Evolutionary conservation across 176 grass and related monocot species (phyloP), one percentile per base, ranked within the genome.

Genomic region (Phyllostachys edulis): DNA sequence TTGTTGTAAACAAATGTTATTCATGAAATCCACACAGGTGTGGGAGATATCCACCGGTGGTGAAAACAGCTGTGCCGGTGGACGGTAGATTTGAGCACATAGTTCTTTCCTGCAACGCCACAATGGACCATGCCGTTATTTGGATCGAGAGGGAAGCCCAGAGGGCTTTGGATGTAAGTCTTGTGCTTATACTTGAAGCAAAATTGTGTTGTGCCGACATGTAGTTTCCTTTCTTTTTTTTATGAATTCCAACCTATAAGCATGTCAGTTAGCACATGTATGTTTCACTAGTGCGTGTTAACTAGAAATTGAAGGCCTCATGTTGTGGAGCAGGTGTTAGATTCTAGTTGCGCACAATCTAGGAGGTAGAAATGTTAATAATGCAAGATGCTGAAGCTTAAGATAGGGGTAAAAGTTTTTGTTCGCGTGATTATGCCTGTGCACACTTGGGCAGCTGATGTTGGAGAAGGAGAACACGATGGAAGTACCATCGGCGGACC

Each of bases 21-120:
- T 82, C 27, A 34, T 34, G 32, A 34, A 83, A 66, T 45, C 27
- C 9, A 23, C 73, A 21, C 89, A 98, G 95, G 86, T 98, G 88
- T 34, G 32, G 32, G 32, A 34, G 32, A 34, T 34, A 34, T 34
- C 32, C 32, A 34, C 96, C 96, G 16, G 85, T 98, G 32, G 89
- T 98, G 49, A 93, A 92, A 90, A 95, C 96, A 85, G 96, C 96
- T 65, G 96, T 95, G 37, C 96, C 96, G 0, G 96, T 34, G 32
- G 32, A 34, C 32, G 96, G 96, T 81, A 88, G 96, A 89, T 95
- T 98, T 29, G 96, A 98, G 79, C 92, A 34, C 32, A 34, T 34
- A 34, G 32, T 34, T 34, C 32, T 34, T 34, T 34, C 32, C 32
- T 34, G 32, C 32, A 98, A 98, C 9, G 96, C 96, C 62, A 98